These are phyloP conservation scores for Endothia cerciana DNA, from an alignment of 2,329 filamentous ascomycete species.

Conservation along the genomic window DNA sequence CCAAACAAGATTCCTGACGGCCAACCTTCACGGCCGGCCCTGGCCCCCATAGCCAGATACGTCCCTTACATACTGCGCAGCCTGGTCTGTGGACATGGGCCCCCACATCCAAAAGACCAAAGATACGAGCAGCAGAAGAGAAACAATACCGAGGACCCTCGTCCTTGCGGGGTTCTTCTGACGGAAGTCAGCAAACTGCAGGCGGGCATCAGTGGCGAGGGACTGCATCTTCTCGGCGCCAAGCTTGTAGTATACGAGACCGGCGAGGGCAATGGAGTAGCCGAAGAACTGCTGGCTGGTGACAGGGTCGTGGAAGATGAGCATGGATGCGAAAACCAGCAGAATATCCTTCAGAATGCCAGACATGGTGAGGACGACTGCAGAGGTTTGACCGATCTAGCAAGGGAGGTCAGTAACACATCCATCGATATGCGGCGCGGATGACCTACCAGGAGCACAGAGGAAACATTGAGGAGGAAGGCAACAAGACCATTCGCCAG, in stretches of 20 bases:
- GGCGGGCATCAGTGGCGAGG: conserved; percentile 26
- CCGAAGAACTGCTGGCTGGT: conserved; percentile 69
- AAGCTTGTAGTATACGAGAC: conserved; percentile 37
- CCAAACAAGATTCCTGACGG: background rate
- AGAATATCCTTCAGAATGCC: conserved; percentile 76
- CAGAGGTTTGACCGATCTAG: conserved; percentile 72
- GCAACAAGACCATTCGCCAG: conserved; percentile 73
- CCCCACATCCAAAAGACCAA: conserved; percentile 24
- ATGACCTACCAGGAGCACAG: conserved; percentile 74
- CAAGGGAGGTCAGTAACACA: background rate
- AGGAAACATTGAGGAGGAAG: conserved; percentile 77
- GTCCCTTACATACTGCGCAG: conserved; percentile 22
- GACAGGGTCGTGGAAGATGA: conserved; percentile 69
- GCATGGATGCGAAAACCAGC: conserved; percentile 68
- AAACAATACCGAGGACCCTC: conserved; percentile 22
- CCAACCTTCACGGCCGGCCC: background rate
- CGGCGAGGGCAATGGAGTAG: conserved; percentile 61
- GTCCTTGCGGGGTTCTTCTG: conserved; percentile 26
- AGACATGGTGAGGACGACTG: conserved; percentile 71
- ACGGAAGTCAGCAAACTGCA: conserved; percentile 27
- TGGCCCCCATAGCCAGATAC: conserved; percentile 10
- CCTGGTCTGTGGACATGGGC: conserved; percentile 14
- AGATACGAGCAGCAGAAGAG: conserved; percentile 14
- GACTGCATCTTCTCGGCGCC: conserved; percentile 27
- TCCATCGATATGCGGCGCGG: background rate